Conservation (phyloP, 305 asterid genomes). For the Fraxinus sp. region DNA sequence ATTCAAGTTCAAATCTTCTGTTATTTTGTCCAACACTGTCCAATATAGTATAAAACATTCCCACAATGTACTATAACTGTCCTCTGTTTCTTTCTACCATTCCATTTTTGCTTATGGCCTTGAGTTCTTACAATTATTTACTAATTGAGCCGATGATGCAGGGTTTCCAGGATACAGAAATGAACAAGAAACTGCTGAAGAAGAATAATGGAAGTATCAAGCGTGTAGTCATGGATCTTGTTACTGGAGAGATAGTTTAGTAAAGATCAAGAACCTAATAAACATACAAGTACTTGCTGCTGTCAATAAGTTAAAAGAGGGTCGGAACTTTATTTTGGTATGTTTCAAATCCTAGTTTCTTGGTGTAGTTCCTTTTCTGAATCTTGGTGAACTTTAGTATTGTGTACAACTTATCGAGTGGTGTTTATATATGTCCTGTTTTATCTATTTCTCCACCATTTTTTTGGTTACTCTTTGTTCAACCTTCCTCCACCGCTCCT, state of each 20-base stretch:
- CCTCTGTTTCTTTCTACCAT: not conserved
- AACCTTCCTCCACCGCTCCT: no score
- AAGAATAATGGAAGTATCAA: conserved; percentile 84
- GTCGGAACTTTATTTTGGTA: not conserved
- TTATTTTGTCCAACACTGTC: not conserved
- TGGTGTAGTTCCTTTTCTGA: not conserved
- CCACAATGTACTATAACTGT: not conserved
- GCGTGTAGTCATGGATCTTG: conserved; percentile 85
- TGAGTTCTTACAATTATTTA: not conserved
- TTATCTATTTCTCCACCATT: not conserved
- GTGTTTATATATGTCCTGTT: not conserved
- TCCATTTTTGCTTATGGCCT: not conserved
- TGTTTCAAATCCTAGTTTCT: not conserved
- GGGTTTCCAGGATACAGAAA: conserved; percentile 61
- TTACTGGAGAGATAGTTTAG: conserved; percentile 39
- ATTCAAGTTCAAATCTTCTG: not conserved
- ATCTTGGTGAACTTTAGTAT: not conserved
- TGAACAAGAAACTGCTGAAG: conserved; percentile 65
- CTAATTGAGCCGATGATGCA: conserved; percentile 30
- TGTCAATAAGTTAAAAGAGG: no score
- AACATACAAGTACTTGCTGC: not conserved
- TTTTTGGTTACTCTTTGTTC: not conserved
- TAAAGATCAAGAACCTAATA: not conserved
- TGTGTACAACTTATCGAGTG: not conserved
- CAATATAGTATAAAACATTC: not conserved